Evolutionary conservation across 2,329 filamentous ascomycete genomes (phyloP).

Genomic region (Fusarium sp.): DNA sequence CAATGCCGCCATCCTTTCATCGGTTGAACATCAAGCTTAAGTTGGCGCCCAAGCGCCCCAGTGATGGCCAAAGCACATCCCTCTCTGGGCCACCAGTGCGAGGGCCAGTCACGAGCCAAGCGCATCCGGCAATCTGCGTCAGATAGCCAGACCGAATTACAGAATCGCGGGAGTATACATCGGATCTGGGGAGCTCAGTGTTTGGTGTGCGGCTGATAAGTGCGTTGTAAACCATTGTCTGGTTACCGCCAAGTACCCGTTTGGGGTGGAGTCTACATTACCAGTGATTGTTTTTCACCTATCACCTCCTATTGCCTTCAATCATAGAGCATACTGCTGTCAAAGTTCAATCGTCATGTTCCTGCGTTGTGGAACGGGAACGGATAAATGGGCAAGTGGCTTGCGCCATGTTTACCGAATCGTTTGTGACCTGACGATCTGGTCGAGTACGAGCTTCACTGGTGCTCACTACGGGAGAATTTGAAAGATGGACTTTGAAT

Average conservation of each 20-base stretch:
- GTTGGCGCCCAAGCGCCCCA: background rate
- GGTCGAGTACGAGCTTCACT: background rate
- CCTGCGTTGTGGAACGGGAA: background rate
- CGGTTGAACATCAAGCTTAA: constrained; percentile 9
- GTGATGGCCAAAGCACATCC: background rate
- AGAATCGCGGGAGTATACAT: constrained; percentile 7
- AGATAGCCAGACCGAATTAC: constrained; percentile 1
- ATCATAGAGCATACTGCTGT: constrained; percentile 2
- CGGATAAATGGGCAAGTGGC: constrained; percentile 1
- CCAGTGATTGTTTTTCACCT: background rate
- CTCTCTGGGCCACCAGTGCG: constrained; percentile 28
- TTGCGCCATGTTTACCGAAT: constrained; percentile 1
- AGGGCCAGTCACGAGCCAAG: constrained; percentile 14
- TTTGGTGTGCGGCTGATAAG: background rate
- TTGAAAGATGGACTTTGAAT: background rate
- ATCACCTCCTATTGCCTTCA: background rate
- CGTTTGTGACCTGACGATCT: constrained; percentile 14
- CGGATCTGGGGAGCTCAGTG: background rate
- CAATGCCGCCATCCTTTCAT: background rate
- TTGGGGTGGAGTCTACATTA: background rate
- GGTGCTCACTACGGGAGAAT: constrained; percentile 1
- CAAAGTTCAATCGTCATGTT: background rate
- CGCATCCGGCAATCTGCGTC: constrained; percentile 11
- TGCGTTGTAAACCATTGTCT: background rate
- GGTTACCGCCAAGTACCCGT: background rate